Conservation (phyloP, 2,329 filamentous ascomycete genomes). For the Cercospora zeae-maydis region DNA sequence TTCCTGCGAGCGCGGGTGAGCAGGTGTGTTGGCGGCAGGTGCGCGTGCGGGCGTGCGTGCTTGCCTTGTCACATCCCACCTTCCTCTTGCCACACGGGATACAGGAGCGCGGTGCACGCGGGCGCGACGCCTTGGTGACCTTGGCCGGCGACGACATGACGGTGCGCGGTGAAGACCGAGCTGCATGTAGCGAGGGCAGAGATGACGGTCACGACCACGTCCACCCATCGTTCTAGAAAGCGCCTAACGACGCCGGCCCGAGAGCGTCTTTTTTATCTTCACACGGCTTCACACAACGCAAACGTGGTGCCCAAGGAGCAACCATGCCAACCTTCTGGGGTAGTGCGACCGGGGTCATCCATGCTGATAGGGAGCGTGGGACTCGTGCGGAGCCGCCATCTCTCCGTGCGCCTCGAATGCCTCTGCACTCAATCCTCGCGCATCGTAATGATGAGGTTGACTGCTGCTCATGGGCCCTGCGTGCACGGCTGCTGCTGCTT, state of each 20-base stretch:
- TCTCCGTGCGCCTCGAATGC: slow-evolving; percentile 17
- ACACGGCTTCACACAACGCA: background rate
- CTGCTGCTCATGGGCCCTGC: background rate
- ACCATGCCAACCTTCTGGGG: slow-evolving; percentile 16
- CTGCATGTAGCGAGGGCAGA: background rate
- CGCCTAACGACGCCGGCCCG: slow-evolving; percentile 14
- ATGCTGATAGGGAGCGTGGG: slow-evolving; percentile 14
- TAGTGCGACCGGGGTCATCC: slow-evolving; percentile 12
- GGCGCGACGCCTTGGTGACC: slow-evolving; percentile 19
- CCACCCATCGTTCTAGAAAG: slow-evolving; percentile 17
- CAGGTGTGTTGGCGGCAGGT: background rate
- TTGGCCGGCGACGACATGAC: slow-evolving; percentile 18
- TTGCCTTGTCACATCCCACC: slow-evolving; percentile 23
- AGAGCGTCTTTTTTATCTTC: slow-evolving; percentile 17
- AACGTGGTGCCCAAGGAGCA: background rate
- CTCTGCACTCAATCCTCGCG: slow-evolving; percentile 12
- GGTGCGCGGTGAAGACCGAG: background rate
- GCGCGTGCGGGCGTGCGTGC: background rate
- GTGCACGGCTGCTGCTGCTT: background rate
- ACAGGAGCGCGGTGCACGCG: slow-evolving; percentile 23
- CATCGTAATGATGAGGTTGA: slow-evolving; percentile 7
- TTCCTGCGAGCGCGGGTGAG: slow-evolving; percentile 9
- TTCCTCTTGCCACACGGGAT: slow-evolving; percentile 22
- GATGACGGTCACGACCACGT: slow-evolving; percentile 7
- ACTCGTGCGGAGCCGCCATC: slow-evolving; percentile 17